Conservation (phyloP, 805 yeast genomes). For the Yarrowia sp. region DNA sequence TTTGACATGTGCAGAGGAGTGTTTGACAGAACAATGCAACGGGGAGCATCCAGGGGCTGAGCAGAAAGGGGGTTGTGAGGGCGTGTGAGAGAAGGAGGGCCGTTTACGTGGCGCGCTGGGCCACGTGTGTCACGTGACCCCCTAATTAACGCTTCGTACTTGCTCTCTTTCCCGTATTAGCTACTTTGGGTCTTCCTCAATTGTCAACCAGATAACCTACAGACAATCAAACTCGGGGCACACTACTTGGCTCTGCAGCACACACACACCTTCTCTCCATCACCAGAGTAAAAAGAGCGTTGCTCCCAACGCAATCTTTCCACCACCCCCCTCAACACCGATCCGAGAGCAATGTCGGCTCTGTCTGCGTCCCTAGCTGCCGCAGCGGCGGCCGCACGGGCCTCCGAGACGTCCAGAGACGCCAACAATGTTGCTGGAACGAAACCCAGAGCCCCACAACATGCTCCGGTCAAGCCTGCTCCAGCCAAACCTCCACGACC, state of each 20-base stretch:
- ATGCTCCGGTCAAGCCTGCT: background rate
- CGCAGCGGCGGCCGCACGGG: slow-evolving; percentile 38
- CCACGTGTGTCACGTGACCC: slow-evolving; percentile 4
- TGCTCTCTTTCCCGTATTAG: slow-evolving; percentile 35
- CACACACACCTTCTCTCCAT: slow-evolving; percentile 22
- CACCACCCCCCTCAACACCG: slow-evolving; percentile 1
- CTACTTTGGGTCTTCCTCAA: slow-evolving; percentile 34
- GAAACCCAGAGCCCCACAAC: background rate
- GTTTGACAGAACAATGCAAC: slow-evolving; percentile 19
- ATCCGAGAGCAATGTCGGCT: slow-evolving; percentile 36
- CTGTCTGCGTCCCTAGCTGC: slow-evolving; percentile 40
- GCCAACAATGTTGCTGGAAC: slow-evolving; percentile 17
- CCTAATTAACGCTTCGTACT: slow-evolving; percentile 23
- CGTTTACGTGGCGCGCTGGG: too few relatives aligned
- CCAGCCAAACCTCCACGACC: slow-evolving; percentile 5
- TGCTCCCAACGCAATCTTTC: slow-evolving; percentile 28
- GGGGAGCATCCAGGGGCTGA: slow-evolving; percentile 28
- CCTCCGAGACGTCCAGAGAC: slow-evolving; percentile 29
- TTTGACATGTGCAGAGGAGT: slow-evolving; percentile 27
- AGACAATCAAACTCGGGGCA: slow-evolving; percentile 37
- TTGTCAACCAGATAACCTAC: slow-evolving; percentile 32
- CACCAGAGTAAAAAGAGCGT: slow-evolving; percentile 33
- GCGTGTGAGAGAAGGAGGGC: background rate
- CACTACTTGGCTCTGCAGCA: slow-evolving; percentile 38
- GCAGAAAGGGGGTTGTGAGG: slow-evolving; percentile 11